Evolutionary conservation across 2,329 filamentous ascomycete species (phyloP).

Genomic region (Xylogone sp.): DNA sequence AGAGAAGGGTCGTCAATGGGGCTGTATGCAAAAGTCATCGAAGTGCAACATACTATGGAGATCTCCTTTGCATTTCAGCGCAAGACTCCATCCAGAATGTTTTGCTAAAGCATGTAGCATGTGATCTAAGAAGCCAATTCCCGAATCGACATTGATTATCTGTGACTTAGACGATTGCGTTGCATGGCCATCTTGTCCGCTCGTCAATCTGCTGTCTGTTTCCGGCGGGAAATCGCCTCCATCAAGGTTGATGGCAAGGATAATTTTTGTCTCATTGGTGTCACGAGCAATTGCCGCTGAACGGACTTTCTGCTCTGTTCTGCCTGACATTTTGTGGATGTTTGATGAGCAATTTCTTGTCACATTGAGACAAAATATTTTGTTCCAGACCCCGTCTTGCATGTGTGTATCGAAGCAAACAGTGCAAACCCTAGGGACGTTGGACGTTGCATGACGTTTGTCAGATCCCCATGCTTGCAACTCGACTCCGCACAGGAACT

Average conservation of each 20-base stretch:
- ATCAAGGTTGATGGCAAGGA: constrained; percentile 88
- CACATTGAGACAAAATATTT: neutral
- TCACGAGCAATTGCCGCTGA: constrained; percentile 78
- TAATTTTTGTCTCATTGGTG: constrained; percentile 98
- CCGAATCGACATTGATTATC: constrained; percentile 82
- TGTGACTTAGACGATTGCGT: constrained; percentile 81
- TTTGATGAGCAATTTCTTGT: neutral
- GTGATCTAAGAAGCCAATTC: constrained; percentile 97
- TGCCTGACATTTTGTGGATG: constrained; percentile 12
- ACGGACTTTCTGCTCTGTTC: constrained; percentile 38
- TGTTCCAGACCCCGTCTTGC: no score
- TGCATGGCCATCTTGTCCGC: constrained; percentile 63
- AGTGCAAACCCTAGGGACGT: neutral
- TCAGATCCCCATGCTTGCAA: neutral
- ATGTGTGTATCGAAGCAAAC: neutral
- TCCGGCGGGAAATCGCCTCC: constrained; percentile 73
- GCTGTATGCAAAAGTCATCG: neutral
- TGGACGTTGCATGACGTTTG: constrained; percentile 2
- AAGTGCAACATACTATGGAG: constrained; percentile 68
- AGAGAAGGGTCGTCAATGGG: constrained; percentile 2
- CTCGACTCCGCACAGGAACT: neutral
- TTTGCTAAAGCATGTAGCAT: constrained; percentile 97
- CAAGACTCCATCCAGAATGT: constrained; percentile 90
- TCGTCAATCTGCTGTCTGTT: constrained; percentile 52
- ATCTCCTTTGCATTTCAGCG: constrained; percentile 80